These are phyloP conservation scores for Starmerella asiatica DNA, from an alignment of 805 yeast genomes.

Conservation along the genomic window DNA sequence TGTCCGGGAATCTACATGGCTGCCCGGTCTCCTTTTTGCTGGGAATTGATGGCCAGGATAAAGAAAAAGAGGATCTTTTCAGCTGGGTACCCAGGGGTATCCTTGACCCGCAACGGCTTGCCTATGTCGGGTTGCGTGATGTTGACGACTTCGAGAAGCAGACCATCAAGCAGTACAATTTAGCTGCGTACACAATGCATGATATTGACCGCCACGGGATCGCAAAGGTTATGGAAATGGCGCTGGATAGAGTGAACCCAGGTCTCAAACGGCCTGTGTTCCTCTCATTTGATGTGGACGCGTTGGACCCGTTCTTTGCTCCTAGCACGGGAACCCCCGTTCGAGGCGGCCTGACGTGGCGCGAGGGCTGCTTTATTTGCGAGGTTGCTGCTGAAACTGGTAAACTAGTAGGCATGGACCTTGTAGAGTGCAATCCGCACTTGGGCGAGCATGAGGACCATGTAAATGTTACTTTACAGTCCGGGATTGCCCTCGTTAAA, in stretches of 20 bases:
- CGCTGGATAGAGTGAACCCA: slow-evolving; percentile 65
- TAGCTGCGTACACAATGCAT: slow-evolving; percentile 86
- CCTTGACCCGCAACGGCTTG: slow-evolving; percentile 56
- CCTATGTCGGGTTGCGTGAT: slow-evolving; percentile 89
- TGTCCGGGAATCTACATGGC: slow-evolving; percentile 87
- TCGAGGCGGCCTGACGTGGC: slow-evolving; percentile 83
- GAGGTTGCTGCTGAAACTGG: slow-evolving; percentile 89
- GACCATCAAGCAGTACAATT: slow-evolving; percentile 54
- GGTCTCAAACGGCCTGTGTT: slow-evolving; percentile 63
- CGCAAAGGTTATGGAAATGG: slow-evolving; percentile 83
- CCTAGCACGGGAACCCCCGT: slow-evolving; percentile 98
- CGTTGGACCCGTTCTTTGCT: slow-evolving; percentile 84
- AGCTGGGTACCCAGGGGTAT: slow-evolving; percentile 59
- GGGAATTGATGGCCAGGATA: slow-evolving; percentile 58
- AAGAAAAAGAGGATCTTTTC: slow-evolving; percentile 55
- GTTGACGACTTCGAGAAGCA: slow-evolving; percentile 76
- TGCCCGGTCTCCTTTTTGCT: slow-evolving; percentile 86
- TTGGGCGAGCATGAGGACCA: slow-evolving; percentile 67
- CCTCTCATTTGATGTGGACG: slow-evolving; percentile 89
- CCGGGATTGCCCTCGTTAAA: slow-evolving; percentile 82
- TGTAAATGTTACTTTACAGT: slow-evolving; percentile 69
- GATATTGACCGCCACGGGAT: slow-evolving; percentile 92
- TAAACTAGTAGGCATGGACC: slow-evolving; percentile 72
- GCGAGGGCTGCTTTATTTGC: slow-evolving; percentile 86
- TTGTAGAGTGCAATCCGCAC: slow-evolving; percentile 87